Base-by-base conservation (phyloP, 2,329 filamentous ascomycete genomes). In the Chaetomiaceae sp. region DNA sequence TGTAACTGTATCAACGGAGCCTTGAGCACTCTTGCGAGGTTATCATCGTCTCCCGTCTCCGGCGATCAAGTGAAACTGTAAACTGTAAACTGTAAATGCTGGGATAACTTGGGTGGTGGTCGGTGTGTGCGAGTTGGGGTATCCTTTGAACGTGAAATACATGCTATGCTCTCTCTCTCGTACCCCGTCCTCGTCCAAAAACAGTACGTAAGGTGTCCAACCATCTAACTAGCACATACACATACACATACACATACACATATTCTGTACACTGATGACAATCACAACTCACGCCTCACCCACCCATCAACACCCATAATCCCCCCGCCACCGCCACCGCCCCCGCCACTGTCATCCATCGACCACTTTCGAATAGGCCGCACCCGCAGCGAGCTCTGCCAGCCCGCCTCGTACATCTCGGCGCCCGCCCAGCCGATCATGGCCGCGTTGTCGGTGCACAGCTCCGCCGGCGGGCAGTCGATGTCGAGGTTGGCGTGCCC, bases 371-470 rank as follows among this genome's bases (percentile, higher is more conserved):
- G 75, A 40, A 86, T 64, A 2, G 84, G 77, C 41, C 76, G 65
- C 50, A 84, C 77, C 20, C 72, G 74, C 50, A 91, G 62, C 17
- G 79, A 76, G 8, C 82, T 85, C 52, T 73, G 69, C 75, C 81
- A 91, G 0, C 92, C 91, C 1, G 79, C 81, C 66, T 87, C 78
- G 63, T 80, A 96, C 91, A 99, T 96, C 70, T 97, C 91, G 58
- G 91, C 78, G 0, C 86, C 93, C 1, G 91, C 77, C 92, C 93
- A 97, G 1, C 86, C 92, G 65, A 97, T 91, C 93, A 99, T 99
- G 42, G 90, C 89, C 12, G 93, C 93, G 68, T 99, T 97, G 63
- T 99, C 93, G 0, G 89, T 96, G 65, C 93, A 97, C 47, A 92
- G 75, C 37, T 76, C 73, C 9, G 80, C 68, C 3, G 90, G 90